Evolutionary conservation across 1,139 yeast species (phyloP).

Genomic region (Taphrina confusa): DNA sequence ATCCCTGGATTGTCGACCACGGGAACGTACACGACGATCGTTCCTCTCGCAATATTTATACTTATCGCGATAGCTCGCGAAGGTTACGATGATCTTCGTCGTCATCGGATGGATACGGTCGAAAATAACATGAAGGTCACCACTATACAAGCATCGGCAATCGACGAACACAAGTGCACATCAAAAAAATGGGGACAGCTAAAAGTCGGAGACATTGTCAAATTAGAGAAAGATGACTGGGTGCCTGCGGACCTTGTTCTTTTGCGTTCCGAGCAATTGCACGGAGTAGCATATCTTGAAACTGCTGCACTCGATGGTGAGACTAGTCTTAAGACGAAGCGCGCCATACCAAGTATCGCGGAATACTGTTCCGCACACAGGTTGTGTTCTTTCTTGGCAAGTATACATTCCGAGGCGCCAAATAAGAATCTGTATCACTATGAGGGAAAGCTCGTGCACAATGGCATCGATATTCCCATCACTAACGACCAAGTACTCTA

Average conservation of each 20-base stretch:
- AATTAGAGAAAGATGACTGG: constrained; percentile 78
- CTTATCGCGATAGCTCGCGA: constrained; percentile 90
- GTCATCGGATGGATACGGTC: constrained; percentile 80
- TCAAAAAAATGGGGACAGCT: constrained; percentile 66
- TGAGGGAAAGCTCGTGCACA: constrained; percentile 64
- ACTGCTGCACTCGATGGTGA: constrained; percentile 99
- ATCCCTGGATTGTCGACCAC: constrained; percentile 98
- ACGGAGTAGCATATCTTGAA: constrained; percentile 79
- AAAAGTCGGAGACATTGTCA: constrained; percentile 79
- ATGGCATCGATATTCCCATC: constrained; percentile 56
- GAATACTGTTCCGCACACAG: constrained; percentile 55
- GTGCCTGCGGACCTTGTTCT: constrained; percentile 86
- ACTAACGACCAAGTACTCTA: constrained; percentile 80
- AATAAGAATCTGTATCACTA: constrained; percentile 86
- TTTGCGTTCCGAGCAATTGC: constrained; percentile 64
- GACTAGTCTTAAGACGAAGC: constrained; percentile 77
- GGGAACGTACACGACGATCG: constrained; percentile 90
- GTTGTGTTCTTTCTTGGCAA: constrained; percentile 55
- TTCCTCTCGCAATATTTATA: constrained; percentile 82
- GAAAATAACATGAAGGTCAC: constrained; percentile 69
- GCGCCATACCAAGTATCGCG: constrained; percentile 65
- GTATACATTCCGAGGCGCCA: constrained; percentile 76
- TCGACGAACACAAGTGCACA: constrained; percentile 14
- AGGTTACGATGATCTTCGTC: constrained; percentile 86
- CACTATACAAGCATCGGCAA: constrained; percentile 44